Evolutionary conservation across 2,329 filamentous ascomycete genomes (phyloP).

Genomic region (Arthrobotrys megalospora): DNA sequence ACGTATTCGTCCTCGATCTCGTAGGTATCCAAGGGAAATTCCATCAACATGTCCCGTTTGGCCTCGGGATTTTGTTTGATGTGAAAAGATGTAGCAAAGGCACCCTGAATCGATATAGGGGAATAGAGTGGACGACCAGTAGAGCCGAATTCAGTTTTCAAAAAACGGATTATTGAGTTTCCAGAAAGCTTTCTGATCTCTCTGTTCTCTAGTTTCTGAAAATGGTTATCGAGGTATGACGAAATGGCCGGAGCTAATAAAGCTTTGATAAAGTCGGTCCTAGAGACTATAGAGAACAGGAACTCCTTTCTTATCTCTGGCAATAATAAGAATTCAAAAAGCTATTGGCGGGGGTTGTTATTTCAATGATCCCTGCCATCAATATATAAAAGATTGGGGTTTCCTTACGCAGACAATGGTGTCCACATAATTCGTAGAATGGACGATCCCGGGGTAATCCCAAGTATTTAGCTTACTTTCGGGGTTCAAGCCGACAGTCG

Average conservation of each 20-base stretch:
- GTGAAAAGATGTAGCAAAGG: slow-evolving; percentile 4
- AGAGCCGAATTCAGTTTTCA: not conserved
- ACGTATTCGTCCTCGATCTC: slow-evolving; percentile 14
- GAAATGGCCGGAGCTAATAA: not conserved
- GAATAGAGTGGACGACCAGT: not conserved
- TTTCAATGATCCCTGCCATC: not conserved
- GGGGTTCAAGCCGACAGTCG: too few relatives aligned
- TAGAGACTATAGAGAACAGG: not conserved
- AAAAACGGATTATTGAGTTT: slow-evolving; percentile 15
- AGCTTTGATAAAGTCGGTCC: slow-evolving; percentile 20
- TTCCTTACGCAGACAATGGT: slow-evolving; percentile 9
- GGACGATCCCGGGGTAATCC: slow-evolving; percentile 4
- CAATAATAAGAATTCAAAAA: slow-evolving; percentile 13
- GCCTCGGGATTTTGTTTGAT: not conserved
- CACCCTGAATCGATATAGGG: not conserved
- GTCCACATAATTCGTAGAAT: not conserved
- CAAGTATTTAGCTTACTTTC: slow-evolving; percentile 4
- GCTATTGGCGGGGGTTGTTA: not conserved
- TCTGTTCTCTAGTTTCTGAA: slow-evolving; percentile 3
- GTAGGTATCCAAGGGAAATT: slow-evolving; percentile 5
- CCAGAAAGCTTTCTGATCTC: slow-evolving; percentile 17
- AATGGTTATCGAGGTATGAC: not conserved
- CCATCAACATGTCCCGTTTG: not conserved
- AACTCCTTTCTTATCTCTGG: slow-evolving; percentile 11
- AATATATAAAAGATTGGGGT: not conserved